Evolutionary conservation across 2,329 filamentous ascomycete species (phyloP), one percentile per base, ranked within the genome.

Genomic region (Fusarium domesticum): DNA sequence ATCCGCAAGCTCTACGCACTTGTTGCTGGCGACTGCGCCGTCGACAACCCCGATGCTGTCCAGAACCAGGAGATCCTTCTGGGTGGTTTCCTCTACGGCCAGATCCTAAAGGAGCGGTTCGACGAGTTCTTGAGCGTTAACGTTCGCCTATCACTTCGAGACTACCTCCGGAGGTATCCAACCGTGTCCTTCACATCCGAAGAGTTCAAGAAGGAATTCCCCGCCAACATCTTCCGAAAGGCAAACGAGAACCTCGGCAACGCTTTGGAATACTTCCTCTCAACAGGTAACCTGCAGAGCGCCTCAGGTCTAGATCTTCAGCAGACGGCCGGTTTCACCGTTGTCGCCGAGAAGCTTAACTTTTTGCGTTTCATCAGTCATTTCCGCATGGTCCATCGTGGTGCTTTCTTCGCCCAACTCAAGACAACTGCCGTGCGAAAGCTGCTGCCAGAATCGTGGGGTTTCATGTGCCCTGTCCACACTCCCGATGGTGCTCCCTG

Each of bases 371-470:
- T 97, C 72, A 95, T 98, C 72, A 93, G 89, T 68, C 93, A 98
- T 69, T 98, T 98, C 78, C 87, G 93, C 56, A 96, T 96, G 90
- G 89, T 98, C 45, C 93, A 98, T 73, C 84, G 93, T 83, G 93
- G 93, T 75, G 93, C 89, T 64, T 98, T 98, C 79, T 98, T 98
- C 67, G 93, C 93, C 4, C 89, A 97, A 65, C 72, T 98, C 53
- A 97, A 96, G 71, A 98, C 93, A 0, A 98, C 93, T 0, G 93
- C 93, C 0, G 93, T 98, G 39, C 83, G 93, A 72, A 98, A 97
- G 68, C 74, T 98, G 57, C 72, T 97, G 16, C 93, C 93, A 2
- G 93, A 98, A 65, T 96, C 90, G 57, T 98, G 93, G 93, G 93
- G 93, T 6, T 98, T 96, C 71, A 75, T 98, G 56, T 98, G 93